A percentile compares a stretch with the other conserved stretches of the same genome.
These are phyloP conservation scores for Curvularia sp. DNA, from an alignment of 2,329 filamentous ascomycete species.

Conservation along the genomic window DNA sequence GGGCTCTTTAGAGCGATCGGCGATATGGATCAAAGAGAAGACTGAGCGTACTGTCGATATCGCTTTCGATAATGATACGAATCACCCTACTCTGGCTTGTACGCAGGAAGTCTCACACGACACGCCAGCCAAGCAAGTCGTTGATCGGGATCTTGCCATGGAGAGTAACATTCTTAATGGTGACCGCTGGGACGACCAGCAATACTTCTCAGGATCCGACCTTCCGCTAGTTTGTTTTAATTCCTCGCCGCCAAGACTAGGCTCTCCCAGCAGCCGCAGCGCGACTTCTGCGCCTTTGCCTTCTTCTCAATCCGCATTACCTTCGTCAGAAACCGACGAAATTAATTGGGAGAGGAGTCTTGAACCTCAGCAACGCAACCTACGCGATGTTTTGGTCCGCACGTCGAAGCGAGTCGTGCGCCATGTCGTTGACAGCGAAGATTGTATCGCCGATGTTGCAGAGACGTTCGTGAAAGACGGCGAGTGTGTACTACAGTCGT, in stretches of 20 bases:
- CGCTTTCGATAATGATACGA: no score
- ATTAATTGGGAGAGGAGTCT: slow-evolving; percentile 52
- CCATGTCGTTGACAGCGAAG: slow-evolving; percentile 58
- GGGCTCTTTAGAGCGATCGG: no score
- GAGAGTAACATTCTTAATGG: slow-evolving; percentile 21
- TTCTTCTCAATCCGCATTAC: slow-evolving; percentile 26
- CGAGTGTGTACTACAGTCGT: slow-evolving; percentile 52
- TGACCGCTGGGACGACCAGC: slow-evolving; percentile 8
- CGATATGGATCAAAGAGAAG: no score
- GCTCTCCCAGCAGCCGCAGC: slow-evolving; percentile 38
- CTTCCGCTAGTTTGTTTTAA: slow-evolving; percentile 22
- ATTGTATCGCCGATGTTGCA: slow-evolving; percentile 54
- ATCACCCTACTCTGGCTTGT: not conserved
- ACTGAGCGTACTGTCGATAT: no score
- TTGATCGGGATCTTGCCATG: slow-evolving; percentile 2
- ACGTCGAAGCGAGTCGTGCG: slow-evolving; percentile 54
- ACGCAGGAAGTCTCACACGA: not conserved
- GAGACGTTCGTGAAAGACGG: slow-evolving; percentile 56
- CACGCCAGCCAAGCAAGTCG: not conserved
- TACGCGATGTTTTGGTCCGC: slow-evolving; percentile 51
- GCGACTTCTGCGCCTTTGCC: slow-evolving; percentile 35
- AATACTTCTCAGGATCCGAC: not conserved
- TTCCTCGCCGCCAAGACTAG: slow-evolving; percentile 34
- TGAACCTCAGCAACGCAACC: slow-evolving; percentile 49
- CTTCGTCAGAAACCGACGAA: slow-evolving; percentile 39